phyloP scores from a whole-genome alignment of 148 eudicot species.

The Rhododendron williamsianum region DNA sequence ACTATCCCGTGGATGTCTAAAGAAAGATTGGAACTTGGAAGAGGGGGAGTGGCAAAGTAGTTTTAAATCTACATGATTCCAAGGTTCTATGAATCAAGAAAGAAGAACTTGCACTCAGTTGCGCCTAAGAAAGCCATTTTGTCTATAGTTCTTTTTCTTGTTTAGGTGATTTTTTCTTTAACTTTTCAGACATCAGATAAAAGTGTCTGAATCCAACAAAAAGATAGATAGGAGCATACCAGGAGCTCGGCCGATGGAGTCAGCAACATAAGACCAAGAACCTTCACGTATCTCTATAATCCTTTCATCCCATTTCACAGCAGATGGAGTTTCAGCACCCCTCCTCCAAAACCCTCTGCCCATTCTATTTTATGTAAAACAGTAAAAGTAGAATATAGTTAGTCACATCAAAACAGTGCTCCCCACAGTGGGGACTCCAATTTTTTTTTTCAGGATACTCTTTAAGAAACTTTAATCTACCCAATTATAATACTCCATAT shows the following conservation, averaged over 20 bases:
- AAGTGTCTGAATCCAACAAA: neutral
- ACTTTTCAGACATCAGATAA: neutral
- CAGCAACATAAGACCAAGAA: conserved; percentile 83
- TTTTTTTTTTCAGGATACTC: neutral
- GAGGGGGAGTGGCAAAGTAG: neutral
- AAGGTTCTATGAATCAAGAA: neutral
- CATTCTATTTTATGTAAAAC: conserved; percentile 33
- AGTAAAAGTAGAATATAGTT: neutral
- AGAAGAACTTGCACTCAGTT: neutral
- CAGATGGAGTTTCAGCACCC: conserved; percentile 72
- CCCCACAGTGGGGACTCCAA: neutral
- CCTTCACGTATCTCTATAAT: conserved; percentile 81
- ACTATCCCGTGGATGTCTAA: neutral
- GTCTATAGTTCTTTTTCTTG: neutral
- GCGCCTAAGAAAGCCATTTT: neutral
- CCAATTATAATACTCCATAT: neutral
- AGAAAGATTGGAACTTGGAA: neutral
- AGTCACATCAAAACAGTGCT: neutral
- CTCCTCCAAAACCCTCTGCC: conserved; percentile 93
- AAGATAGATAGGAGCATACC: conserved; percentile 34
- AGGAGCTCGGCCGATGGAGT: conserved; percentile 80
- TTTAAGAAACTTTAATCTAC: neutral
- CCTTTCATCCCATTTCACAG: conserved; percentile 82
- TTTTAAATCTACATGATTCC: neutral
- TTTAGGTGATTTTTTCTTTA: neutral